phyloP scores from a whole-genome alignment of 139 green algal species.

The Tetraselmis striata region DNA sequence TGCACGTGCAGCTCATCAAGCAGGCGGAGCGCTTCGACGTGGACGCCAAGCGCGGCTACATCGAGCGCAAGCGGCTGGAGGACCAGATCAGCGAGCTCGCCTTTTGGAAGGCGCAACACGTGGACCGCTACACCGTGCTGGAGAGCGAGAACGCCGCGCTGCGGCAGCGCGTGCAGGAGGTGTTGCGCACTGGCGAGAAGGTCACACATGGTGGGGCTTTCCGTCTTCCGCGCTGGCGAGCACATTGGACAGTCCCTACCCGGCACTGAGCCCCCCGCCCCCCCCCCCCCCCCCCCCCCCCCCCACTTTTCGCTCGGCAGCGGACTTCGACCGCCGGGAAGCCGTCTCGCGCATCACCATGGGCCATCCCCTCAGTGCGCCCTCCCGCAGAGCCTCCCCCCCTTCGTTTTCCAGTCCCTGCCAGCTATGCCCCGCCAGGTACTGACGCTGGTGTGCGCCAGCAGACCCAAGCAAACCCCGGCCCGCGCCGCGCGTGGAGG shows the following conservation, averaged over 20 bases:
- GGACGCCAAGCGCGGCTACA: constrained; percentile 28
- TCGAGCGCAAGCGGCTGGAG: constrained; percentile 20
- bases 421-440: neutral
- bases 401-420: neutral
- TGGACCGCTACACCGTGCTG: constrained; percentile 20
- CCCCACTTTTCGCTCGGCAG: too few species aligned
- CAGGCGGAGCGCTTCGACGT: constrained; percentile 41
- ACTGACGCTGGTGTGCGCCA: too few species aligned
- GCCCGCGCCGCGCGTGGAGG: neutral
- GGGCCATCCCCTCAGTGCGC: neutral
- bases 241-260: too few species aligned
- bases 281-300: too few species aligned
- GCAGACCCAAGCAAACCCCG: neutral
- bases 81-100: constrained; percentile 25
- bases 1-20: constrained; percentile 59
- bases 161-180: constrained; percentile 33
- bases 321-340: neutral
- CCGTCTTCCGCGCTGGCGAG: neutral
- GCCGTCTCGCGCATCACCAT: neutral
- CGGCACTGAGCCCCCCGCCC: too few species aligned
- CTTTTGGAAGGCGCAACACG: constrained; percentile 23
- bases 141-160: constrained; percentile 58
- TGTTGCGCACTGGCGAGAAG: constrained; percentile 37
- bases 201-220: constrained; percentile 29
- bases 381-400: neutral